phyloP scores from a whole-genome alignment of 768 basidiomycete species.

The Rubroboletus satanas region DNA sequence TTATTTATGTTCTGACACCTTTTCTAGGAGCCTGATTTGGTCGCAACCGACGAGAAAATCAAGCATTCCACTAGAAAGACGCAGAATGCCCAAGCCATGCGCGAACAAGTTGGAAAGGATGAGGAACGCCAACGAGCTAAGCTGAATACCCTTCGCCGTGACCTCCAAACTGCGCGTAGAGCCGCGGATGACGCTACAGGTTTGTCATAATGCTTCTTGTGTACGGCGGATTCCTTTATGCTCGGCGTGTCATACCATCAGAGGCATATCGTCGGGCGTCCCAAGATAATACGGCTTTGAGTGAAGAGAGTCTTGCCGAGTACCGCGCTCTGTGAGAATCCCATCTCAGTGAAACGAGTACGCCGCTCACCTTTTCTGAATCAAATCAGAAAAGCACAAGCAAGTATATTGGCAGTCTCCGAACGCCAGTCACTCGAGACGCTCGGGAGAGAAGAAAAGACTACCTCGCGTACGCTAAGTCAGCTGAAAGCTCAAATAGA shows the following conservation, averaged over 20 bases:
- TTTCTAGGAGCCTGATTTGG: slow-evolving; percentile 77
- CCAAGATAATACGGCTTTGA: slow-evolving; percentile 71
- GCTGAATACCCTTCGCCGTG: slow-evolving; percentile 54
- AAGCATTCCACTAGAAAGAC: slow-evolving; percentile 78
- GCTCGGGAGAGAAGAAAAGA: slow-evolving; percentile 80
- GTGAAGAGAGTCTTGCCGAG: slow-evolving; percentile 80
- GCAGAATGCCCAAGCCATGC: slow-evolving; percentile 60
- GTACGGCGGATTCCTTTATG: background rate
- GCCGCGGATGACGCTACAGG: slow-evolving; percentile 80
- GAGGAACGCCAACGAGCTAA: slow-evolving; percentile 48
- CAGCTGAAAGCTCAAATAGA: slow-evolving; percentile 69
- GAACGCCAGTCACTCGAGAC: slow-evolving; percentile 86
- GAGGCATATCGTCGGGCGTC: slow-evolving; percentile 74
- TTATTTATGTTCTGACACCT: background rate
- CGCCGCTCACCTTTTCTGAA: slow-evolving; percentile 2
- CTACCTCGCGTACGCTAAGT: slow-evolving; percentile 54
- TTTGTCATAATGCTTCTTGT: slow-evolving; percentile 27
- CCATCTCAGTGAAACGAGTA: background rate
- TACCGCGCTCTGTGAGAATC: slow-evolving; percentile 43
- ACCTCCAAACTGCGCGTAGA: slow-evolving; percentile 60
- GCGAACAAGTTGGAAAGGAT: slow-evolving; percentile 63
- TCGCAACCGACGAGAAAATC: slow-evolving; percentile 83
- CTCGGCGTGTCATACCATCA: slow-evolving; percentile 27
- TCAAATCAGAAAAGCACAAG: slow-evolving; percentile 63
- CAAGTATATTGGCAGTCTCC: slow-evolving; percentile 74